Evolutionary conservation across 768 basidiomycete species (phyloP).

Genomic region (Psilocybe cyanescens): DNA sequence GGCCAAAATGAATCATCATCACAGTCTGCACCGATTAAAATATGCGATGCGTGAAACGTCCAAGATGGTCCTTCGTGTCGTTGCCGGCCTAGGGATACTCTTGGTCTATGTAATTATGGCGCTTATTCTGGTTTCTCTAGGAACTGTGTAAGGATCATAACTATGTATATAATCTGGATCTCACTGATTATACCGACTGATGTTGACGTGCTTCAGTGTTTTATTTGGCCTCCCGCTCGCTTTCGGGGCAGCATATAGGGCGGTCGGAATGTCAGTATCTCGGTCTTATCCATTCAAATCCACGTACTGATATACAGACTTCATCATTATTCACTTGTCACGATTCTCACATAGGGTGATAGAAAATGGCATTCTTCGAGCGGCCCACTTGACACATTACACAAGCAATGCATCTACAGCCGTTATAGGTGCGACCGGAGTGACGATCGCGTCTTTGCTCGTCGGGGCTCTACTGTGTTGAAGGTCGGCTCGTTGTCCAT

Average conservation of each 20-base stretch:
- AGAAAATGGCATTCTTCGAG: constrained; percentile 25
- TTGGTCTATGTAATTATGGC: neutral
- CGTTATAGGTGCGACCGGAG: constrained; percentile 25
- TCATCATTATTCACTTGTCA: neutral
- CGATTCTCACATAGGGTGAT: constrained; percentile 15
- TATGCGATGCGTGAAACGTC: neutral
- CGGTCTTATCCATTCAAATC: too few species aligned
- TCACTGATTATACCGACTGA: neutral
- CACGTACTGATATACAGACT: neutral
- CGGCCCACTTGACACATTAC: constrained; percentile 20
- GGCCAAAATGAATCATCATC: neutral
- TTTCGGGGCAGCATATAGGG: neutral
- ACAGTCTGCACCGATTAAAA: neutral
- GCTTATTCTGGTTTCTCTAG: neutral
- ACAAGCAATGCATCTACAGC: constrained; percentile 20
- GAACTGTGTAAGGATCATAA: neutral
- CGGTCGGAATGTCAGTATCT: neutral
- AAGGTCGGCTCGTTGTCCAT: too few species aligned
- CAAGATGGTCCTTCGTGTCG: neutral
- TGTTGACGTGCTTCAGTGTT: neutral
- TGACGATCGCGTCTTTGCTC: constrained; percentile 13
- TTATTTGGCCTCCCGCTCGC: neutral
- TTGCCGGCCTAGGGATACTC: neutral
- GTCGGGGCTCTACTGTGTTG: constrained; percentile 9
- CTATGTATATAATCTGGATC: neutral